Evolutionary conservation across 306 rosid genomes (phyloP).

Genomic region (Hippophae rhamnoides): DNA sequence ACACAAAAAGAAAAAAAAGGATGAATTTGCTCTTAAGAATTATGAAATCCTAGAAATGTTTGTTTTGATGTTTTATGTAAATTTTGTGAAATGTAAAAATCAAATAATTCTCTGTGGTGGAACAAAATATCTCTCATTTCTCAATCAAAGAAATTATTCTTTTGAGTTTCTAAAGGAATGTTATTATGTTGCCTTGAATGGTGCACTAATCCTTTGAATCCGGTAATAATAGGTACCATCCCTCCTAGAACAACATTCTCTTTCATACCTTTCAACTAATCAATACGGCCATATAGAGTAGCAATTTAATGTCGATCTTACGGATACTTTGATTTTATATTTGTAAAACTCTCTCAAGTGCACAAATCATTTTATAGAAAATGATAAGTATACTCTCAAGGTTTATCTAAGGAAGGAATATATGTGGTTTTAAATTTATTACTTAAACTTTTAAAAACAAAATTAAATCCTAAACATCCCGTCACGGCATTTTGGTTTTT

Average conservation of each 20-base stretch:
- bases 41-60: neutral
- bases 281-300: no score
- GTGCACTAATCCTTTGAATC: neutral
- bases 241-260: neutral
- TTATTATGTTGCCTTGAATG: neutral
- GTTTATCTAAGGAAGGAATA: no score
- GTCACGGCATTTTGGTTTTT: no score
- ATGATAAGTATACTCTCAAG: no score
- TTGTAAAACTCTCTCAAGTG: no score
- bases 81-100: neutral
- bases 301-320: no score
- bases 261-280: no score
- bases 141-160: neutral
- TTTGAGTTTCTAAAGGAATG: neutral
- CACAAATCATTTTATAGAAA: no score
- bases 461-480: no score
- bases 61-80: neutral
- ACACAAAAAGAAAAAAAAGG: neutral
- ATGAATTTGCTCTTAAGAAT: neutral
- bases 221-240: neutral
- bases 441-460: no score
- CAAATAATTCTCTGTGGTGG: neutral
- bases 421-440: no score
- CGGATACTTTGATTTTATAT: no score
- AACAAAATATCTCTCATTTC: neutral